These are phyloP conservation scores for Aureobasidium sp. DNA, from an alignment of 2,329 filamentous ascomycete genomes.

Conservation along the genomic window DNA sequence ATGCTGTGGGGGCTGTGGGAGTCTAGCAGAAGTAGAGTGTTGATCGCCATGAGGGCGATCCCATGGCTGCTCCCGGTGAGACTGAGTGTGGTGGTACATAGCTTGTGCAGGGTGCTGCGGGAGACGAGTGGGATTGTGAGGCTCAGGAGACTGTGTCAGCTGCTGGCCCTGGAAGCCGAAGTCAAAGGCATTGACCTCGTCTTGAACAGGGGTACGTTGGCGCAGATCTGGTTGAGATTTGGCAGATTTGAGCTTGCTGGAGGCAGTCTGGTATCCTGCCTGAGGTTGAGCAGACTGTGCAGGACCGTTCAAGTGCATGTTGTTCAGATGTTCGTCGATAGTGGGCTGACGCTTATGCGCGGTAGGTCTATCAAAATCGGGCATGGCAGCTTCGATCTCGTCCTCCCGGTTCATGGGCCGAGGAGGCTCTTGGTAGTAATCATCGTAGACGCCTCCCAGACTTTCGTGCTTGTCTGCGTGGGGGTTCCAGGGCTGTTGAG, in stretches of 20 bases:
- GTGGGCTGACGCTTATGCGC: conserved; percentile 24
- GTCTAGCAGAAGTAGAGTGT: neutral
- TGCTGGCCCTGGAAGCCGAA: conserved; percentile 33
- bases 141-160: conserved; percentile 20
- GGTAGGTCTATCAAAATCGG: conserved; percentile 46
- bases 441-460: conserved; percentile 45
- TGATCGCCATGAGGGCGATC: neutral
- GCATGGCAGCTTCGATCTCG: conserved; percentile 50
- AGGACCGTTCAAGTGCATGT: conserved; percentile 22
- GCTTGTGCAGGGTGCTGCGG: conserved; percentile 2
- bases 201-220: neutral
- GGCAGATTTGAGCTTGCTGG: conserved; percentile 42
- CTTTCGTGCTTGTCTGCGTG: conserved; percentile 29
- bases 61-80: neutral
- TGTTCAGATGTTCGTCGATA: conserved; percentile 24
- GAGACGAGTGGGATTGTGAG: neutral
- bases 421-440: conserved; percentile 33
- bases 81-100: neutral
- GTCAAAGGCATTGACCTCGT: conserved; percentile 47
- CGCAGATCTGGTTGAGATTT: conserved; percentile 6
- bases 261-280: conserved; percentile 56
- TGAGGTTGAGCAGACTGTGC: conserved; percentile 13
- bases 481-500: conserved; percentile 2
- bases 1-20: neutral
- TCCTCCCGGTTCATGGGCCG: conserved; percentile 30